Percentiles rank a stretch among this genome's conserved stretches.
Evolutionary conservation across 208 protist genomes (phyloP).

Genomic region (Acanthamoeba divionensis): DNA sequence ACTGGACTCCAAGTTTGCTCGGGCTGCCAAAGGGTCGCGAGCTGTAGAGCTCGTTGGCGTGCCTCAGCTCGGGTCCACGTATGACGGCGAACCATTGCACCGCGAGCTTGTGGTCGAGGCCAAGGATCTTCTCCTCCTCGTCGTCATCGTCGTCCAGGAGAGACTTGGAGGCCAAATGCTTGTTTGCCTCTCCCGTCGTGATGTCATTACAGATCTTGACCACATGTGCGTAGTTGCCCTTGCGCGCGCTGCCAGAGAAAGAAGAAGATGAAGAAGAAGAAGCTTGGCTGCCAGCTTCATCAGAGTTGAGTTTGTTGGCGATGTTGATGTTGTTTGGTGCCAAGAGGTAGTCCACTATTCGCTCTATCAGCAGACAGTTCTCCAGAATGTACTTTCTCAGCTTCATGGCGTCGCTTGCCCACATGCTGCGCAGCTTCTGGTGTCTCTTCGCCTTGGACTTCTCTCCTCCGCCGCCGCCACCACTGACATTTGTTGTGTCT

Average conservation of each 20-base stretch:
- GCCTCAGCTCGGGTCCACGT: neutral
- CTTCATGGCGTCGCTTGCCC: conserved; percentile 16
- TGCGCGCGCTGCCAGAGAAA: neutral
- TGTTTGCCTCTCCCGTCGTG: neutral
- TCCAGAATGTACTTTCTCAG: neutral
- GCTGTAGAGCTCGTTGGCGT: conserved; percentile 20
- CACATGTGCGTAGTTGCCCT: conserved; percentile 5
- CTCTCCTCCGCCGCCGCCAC: neutral
- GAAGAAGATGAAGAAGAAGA: neutral
- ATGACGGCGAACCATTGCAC: neutral
- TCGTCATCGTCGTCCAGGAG: neutral
- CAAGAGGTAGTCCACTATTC: neutral
- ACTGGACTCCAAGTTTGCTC: neutral
- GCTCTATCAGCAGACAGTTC: neutral
- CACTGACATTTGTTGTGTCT: too few species aligned
- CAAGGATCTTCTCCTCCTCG: neutral
- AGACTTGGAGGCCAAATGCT: neutral
- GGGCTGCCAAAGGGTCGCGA: conserved; percentile 13
- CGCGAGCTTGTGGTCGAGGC: neutral
- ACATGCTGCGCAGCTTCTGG: neutral
- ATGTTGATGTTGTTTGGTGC: neutral
- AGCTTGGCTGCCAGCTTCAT: neutral
- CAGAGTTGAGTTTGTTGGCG: neutral
- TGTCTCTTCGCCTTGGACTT: neutral
- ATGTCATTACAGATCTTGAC: conserved; percentile 35